Conservation (phyloP, 805 yeast species). For the Starmera quercuum region DNA sequence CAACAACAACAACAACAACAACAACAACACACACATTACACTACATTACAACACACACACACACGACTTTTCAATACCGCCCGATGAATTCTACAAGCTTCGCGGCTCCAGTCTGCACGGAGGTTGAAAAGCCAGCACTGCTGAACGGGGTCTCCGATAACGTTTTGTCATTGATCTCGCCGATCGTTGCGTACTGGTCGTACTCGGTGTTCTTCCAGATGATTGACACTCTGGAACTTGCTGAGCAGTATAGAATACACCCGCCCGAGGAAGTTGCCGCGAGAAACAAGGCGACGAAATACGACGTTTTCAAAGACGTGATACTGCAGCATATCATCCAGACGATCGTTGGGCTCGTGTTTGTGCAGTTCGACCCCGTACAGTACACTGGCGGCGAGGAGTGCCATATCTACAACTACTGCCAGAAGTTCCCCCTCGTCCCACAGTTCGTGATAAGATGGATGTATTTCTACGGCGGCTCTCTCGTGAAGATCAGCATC, state of each 20-base stretch:
- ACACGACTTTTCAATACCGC: too few species aligned
- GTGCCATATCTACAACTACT: conserved; percentile 37
- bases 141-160: conserved; percentile 65
- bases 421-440: conserved; percentile 19
- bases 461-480: conserved; percentile 56
- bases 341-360: conserved; percentile 54
- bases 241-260: conserved; percentile 83
- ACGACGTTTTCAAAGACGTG: conserved; percentile 75
- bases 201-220: conserved; percentile 68
- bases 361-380: conserved; percentile 48
- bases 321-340: conserved; percentile 80
- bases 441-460: conserved; percentile 44
- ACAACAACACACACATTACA: background rate
- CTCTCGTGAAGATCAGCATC: conserved; percentile 43
- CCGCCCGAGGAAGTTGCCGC: conserved; percentile 77
- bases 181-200: conserved; percentile 80
- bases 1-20: background rate
- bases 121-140: conserved; percentile 30
- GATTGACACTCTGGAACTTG: conserved; percentile 65
- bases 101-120: background rate
- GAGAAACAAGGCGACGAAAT: conserved; percentile 66
- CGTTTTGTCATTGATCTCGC: conserved; percentile 60
- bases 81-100: too few species aligned
- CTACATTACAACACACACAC: background rate
- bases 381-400: conserved; percentile 47